These are phyloP conservation scores for Monilinia polystroma DNA, from an alignment of 2,329 filamentous ascomycete species.

Conservation along the genomic window DNA sequence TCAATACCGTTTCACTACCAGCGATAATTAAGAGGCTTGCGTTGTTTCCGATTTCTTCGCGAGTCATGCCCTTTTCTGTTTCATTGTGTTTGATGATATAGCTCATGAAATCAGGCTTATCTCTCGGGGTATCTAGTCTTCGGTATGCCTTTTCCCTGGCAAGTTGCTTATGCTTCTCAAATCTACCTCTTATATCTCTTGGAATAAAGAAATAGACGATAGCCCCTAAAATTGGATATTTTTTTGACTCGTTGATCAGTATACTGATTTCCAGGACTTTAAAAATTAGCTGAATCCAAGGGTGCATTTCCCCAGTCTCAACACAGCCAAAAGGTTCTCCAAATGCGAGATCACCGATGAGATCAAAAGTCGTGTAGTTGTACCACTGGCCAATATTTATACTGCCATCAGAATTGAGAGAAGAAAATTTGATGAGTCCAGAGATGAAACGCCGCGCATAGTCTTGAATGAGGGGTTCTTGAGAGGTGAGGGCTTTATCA, in stretches of 20 bases:
- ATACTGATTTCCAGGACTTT: not conserved
- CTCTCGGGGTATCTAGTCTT: not conserved
- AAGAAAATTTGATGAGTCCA: conserved; percentile 17
- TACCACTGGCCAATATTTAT: conserved; percentile 39
- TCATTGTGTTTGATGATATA: conserved; percentile 20
- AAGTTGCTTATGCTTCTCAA: not conserved
- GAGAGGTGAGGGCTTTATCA: conserved; percentile 38
- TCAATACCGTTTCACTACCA: conserved; percentile 21
- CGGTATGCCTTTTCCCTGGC: conserved; percentile 4
- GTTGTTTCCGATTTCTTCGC: conserved; percentile 16
- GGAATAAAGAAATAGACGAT: not conserved
- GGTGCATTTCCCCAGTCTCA: conserved; percentile 24
- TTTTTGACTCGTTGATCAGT: not conserved
- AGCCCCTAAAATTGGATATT: not conserved
- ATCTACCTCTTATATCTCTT: fast-evolving
- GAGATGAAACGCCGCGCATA: conserved; percentile 12
- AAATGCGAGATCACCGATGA: conserved; percentile 47
- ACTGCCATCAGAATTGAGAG: not conserved
- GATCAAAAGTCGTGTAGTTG: conserved; percentile 42
- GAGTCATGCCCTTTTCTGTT: conserved; percentile 20
- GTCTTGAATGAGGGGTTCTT: conserved; percentile 30
- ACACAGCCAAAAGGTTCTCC: conserved; percentile 44
- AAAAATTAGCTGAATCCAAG: conserved; percentile 5
- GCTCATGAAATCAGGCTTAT: conserved; percentile 19
- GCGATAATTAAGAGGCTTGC: conserved; percentile 15